These are phyloP conservation scores for Chlamydomonas schloesseri DNA, from an alignment of 139 green algal genomes.

Conservation along the genomic window DNA sequence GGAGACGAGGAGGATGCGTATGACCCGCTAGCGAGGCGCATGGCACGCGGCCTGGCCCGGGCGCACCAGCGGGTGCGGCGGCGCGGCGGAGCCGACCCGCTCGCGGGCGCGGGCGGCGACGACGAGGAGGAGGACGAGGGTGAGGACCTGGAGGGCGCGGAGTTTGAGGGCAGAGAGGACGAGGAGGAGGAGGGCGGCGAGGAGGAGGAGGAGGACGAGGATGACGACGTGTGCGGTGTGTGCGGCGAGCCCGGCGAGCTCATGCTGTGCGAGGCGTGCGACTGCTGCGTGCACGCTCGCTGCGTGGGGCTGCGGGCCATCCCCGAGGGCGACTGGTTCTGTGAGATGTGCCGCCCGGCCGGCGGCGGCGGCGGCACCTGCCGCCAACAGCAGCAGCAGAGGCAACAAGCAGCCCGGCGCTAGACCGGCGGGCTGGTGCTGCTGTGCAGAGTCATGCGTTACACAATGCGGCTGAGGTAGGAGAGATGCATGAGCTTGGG, in stretches of 20 bases:
- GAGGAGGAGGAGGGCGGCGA: slow-evolving; percentile 2
- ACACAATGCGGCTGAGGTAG: too few species aligned
- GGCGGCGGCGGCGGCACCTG: too few species aligned
- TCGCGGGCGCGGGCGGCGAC: too few species aligned
- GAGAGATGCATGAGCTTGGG: too few species aligned
- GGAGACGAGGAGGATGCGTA: slow-evolving; percentile 12
- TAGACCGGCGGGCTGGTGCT: too few species aligned
- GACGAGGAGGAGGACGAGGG: not conserved
- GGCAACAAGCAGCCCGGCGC: too few species aligned
- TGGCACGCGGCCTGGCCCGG: not conserved
- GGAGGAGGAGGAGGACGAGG: not conserved
- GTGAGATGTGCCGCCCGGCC: not conserved
- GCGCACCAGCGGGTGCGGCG: too few species aligned
- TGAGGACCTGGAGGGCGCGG: not conserved
- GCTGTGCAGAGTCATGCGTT: too few species aligned
- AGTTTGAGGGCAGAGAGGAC: not conserved
- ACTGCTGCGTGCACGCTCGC: slow-evolving; percentile 49
- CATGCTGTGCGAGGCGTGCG: slow-evolving; percentile 69
- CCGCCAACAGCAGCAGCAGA: too few species aligned
- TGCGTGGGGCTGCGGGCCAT: slow-evolving; percentile 52
- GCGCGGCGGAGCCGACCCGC: not conserved
- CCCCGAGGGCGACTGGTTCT: not conserved
- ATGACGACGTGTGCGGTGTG: slow-evolving; percentile 33
- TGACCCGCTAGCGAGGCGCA: slow-evolving; percentile 1
- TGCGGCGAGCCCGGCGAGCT: slow-evolving; percentile 57